Evolutionary conservation across 257 asterid species (phyloP).

Genomic region (Capsicum chinense): DNA sequence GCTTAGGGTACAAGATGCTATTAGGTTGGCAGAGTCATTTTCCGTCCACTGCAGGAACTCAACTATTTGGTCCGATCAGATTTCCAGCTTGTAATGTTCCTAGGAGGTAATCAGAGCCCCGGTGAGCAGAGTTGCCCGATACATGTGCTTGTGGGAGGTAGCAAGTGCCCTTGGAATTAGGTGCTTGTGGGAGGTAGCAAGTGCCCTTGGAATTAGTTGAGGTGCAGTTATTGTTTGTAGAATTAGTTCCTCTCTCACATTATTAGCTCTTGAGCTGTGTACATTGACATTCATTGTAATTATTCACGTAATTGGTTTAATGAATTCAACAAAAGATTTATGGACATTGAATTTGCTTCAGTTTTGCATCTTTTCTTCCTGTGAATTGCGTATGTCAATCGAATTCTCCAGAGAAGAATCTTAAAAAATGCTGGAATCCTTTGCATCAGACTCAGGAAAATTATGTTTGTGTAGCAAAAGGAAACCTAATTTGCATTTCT

Average conservation of each 20-base stretch:
- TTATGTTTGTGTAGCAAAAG: too few species aligned
- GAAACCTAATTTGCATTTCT: too few species aligned
- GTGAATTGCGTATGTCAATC: background rate
- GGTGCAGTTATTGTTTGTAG: background rate
- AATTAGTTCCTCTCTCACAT: slow-evolving; percentile 1
- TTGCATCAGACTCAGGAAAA: too few species aligned
- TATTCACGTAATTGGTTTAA: slow-evolving; percentile 28
- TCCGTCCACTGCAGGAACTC: slow-evolving; percentile 52
- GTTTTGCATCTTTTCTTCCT: too few species aligned
- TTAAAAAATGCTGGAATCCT: too few species aligned
- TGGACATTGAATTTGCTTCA: slow-evolving; percentile 19
- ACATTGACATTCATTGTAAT: slow-evolving; percentile 39
- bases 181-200: background rate
- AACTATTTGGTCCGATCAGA: slow-evolving; percentile 66
- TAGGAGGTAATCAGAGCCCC: background rate
- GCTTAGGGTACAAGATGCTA: slow-evolving; percentile 78
- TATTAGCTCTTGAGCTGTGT: slow-evolving; percentile 36
- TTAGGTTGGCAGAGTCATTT: slow-evolving; percentile 62
- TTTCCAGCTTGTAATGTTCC: slow-evolving; percentile 66
- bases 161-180: background rate
- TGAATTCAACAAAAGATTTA: slow-evolving; percentile 1
- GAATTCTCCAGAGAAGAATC: too few species aligned
- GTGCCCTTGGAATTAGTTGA: background rate
- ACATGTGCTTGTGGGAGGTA: fast-evolving
- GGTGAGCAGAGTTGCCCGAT: background rate